Conservation (phyloP, 2,329 filamentous ascomycete genomes). For the Pseudocercospora pini-densiflorae region DNA sequence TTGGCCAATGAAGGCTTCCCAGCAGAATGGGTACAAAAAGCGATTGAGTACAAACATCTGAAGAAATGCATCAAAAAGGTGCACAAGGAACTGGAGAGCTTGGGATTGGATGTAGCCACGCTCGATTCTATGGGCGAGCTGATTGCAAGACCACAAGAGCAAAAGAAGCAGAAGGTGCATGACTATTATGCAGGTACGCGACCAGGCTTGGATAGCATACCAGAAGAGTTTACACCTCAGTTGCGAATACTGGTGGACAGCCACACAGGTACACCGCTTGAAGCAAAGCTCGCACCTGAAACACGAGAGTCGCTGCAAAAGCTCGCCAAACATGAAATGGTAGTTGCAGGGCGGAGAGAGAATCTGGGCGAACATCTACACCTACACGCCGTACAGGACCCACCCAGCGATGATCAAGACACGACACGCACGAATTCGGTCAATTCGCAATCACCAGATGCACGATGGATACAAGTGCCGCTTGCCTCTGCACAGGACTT, state of each 20-base stretch:
- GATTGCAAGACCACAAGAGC: conserved; percentile 24
- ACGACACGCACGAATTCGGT: neutral
- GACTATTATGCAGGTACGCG: conserved; percentile 32
- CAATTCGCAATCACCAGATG: conserved; percentile 20
- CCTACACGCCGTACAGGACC: conserved; percentile 11
- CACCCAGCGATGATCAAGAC: conserved; percentile 5
- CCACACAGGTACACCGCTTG: conserved; percentile 67
- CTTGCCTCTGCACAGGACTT: conserved; percentile 79
- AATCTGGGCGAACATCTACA: conserved; percentile 26
- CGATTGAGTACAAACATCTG: conserved; percentile 81
- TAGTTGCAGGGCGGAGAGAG: conserved; percentile 43
- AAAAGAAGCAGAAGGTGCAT: conserved; percentile 7
- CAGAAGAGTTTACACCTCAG: conserved; percentile 63
- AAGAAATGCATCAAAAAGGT: conserved; percentile 90
- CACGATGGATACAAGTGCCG: conserved; percentile 68
- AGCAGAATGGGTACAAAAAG: conserved; percentile 69
- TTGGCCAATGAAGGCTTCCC: conserved; percentile 77
- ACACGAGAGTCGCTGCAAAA: conserved; percentile 68
- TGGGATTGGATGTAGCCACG: conserved; percentile 75
- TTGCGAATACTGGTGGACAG: conserved; percentile 72
- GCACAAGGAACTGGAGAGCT: conserved; percentile 67
- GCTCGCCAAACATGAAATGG: conserved; percentile 57
- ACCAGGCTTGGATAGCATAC: conserved; percentile 30
- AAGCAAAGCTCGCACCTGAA: conserved; percentile 68
- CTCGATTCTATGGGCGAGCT: conserved; percentile 66